A percentile compares a stretch with the other conserved stretches of the same genome.
These are phyloP conservation scores for Blastocystis sp. DNA, from an alignment of 352 stramenopile species.

Conservation along the genomic window DNA sequence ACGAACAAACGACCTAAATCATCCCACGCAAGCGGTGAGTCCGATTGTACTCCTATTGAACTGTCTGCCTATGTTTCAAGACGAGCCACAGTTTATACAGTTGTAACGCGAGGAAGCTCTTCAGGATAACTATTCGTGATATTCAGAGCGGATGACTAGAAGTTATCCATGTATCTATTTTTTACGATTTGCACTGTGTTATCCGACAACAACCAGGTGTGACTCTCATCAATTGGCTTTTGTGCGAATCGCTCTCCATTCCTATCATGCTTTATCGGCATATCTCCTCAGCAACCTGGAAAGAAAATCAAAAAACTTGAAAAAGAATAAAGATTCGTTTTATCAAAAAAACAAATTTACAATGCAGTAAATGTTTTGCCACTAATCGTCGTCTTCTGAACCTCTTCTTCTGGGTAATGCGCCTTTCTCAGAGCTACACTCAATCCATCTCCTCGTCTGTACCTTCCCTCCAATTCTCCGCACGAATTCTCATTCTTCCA, in stretches of 20 bases:
- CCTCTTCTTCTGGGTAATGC: neutral
- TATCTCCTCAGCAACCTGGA: neutral
- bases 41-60: neutral
- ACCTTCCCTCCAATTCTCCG: conserved; percentile 37
- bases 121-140: neutral
- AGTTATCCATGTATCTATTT: neutral
- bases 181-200: neutral
- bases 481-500: conserved; percentile 25
- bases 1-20: neutral
- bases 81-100: no score
- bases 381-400: conserved; percentile 25
- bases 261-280: neutral
- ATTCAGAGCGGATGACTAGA: neutral
- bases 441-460: neutral
- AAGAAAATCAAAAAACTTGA: neutral
- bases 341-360: neutral
- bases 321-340: neutral
- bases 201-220: neutral
- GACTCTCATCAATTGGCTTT: neutral
- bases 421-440: conserved; percentile 22
- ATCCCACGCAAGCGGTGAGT: conserved; percentile 9
- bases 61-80: no score
- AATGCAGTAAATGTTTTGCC: conserved; percentile 18
- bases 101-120: neutral
- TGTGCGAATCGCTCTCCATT: neutral